Conservation (phyloP, 2,329 filamentous ascomycete genomes). For the Penicillium sp. region DNA sequence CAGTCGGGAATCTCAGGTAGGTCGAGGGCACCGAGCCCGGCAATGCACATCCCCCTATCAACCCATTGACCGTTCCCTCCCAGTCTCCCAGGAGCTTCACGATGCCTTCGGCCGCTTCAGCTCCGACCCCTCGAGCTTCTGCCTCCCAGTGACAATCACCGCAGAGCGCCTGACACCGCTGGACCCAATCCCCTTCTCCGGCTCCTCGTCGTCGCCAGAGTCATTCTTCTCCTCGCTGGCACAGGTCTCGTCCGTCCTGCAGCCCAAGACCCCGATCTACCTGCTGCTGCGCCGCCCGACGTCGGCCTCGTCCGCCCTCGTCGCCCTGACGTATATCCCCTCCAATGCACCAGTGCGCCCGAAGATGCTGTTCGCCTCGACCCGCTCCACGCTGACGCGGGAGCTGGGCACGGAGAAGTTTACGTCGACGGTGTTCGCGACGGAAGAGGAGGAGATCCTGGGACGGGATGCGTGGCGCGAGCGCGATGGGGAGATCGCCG, state of each 20-base stretch:
- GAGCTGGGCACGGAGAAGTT: conserved; percentile 63
- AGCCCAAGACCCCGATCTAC: conserved; percentile 57
- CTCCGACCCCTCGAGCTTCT: conserved; percentile 42
- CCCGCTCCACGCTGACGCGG: conserved; percentile 57
- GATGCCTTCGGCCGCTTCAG: conserved; percentile 47
- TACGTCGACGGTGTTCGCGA: conserved; percentile 57
- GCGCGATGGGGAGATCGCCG: conserved; percentile 46
- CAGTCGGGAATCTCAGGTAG: conserved; percentile 51
- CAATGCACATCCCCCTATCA: neutral
- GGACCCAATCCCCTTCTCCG: conserved; percentile 39
- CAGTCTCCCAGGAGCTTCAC: conserved; percentile 48
- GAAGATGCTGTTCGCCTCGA: conserved; percentile 66
- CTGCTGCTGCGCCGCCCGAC: conserved; percentile 56
- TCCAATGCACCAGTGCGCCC: conserved; percentile 61
- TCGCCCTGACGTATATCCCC: conserved; percentile 62
- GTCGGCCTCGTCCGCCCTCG: conserved; percentile 29
- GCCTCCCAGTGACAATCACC: conserved; percentile 47
- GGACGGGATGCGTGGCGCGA: conserved; percentile 54
- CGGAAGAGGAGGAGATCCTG: conserved; percentile 57
- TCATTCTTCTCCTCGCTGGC: conserved; percentile 53
- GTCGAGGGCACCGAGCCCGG: conserved; percentile 2
- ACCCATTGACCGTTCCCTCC: conserved; percentile 5
- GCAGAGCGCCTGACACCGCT: conserved; percentile 45
- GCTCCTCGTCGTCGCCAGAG: conserved; percentile 35
- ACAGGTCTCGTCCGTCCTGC: conserved; percentile 51